These are phyloP conservation scores for Yamadazyma endophytica DNA, from an alignment of 805 yeast genomes.

Conservation along the genomic window DNA sequence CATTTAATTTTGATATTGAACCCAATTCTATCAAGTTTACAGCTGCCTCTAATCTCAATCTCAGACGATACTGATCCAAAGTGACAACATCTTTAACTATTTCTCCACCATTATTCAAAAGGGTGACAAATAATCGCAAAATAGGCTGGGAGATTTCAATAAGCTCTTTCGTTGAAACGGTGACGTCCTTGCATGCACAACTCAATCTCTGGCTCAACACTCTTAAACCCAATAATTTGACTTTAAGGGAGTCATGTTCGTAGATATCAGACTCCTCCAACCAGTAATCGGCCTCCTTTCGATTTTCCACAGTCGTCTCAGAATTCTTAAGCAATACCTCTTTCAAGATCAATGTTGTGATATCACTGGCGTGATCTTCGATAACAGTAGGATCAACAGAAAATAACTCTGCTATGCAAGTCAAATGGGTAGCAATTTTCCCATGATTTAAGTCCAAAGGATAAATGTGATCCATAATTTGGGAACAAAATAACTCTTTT, in stretches of 20 bases:
- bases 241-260: slow-evolving; percentile 29
- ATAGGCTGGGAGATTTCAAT: slow-evolving; percentile 54
- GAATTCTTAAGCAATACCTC: slow-evolving; percentile 56
- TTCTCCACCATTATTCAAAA: slow-evolving; percentile 77
- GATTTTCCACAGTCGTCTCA: slow-evolving; percentile 21
- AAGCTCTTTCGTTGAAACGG: slow-evolving; percentile 27
- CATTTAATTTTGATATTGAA: slow-evolving; percentile 46
- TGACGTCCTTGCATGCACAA: slow-evolving; percentile 15
- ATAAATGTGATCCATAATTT: slow-evolving; percentile 39
- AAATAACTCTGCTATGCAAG: slow-evolving; percentile 59
- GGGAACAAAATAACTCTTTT: slow-evolving; percentile 35
- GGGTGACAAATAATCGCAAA: slow-evolving; percentile 59
- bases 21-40: slow-evolving; percentile 61
- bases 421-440: slow-evolving; percentile 51
- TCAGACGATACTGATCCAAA: slow-evolving; percentile 57
- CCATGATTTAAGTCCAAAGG: slow-evolving; percentile 44
- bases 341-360: slow-evolving; percentile 58
- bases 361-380: slow-evolving; percentile 51
- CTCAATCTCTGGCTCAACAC: slow-evolving; percentile 59
- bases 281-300: slow-evolving; percentile 22
- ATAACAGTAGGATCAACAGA: slow-evolving; percentile 43
- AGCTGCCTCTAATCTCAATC: slow-evolving; percentile 68
- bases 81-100: slow-evolving; percentile 53
- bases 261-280: slow-evolving; percentile 22
- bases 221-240: slow-evolving; percentile 51